Conservation (phyloP, 768 basidiomycete genomes). For the Scleroderma citrinum region DNA sequence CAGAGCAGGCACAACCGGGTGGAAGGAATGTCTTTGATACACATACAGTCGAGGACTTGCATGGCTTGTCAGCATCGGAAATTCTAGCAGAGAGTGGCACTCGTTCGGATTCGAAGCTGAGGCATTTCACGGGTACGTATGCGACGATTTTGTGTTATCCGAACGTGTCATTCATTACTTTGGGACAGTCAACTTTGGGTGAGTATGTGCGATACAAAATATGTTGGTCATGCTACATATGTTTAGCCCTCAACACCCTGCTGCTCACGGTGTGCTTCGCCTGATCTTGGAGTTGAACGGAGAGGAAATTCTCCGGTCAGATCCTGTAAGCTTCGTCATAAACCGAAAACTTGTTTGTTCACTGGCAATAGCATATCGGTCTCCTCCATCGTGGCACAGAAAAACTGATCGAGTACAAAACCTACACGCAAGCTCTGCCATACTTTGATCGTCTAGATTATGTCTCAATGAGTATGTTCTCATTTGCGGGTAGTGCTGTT, state of each 20-base stretch:
- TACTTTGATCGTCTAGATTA: slow-evolving; percentile 99
- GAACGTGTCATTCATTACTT: background rate
- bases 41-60: slow-evolving; percentile 80
- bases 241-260: slow-evolving; percentile 82
- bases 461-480: slow-evolving; percentile 90
- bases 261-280: slow-evolving; percentile 96
- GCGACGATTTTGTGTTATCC: background rate
- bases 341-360: background rate
- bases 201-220: slow-evolving; percentile 12
- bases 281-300: slow-evolving; percentile 97
- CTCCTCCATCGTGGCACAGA: slow-evolving; percentile 96
- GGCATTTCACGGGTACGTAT: slow-evolving; percentile 86
- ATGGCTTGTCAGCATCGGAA: slow-evolving; percentile 71
- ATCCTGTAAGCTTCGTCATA: slow-evolving; percentile 49
- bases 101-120: slow-evolving; percentile 71
- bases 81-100: slow-evolving; percentile 72
- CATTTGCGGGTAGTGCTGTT: background rate
- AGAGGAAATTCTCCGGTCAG: slow-evolving; percentile 86
- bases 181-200: slow-evolving; percentile 85
- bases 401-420: slow-evolving; percentile 99
- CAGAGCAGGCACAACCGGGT: slow-evolving; percentile 21
- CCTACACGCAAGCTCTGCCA: slow-evolving; percentile 92
- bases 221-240: background rate
- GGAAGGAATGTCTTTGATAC: slow-evolving; percentile 54
- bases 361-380: slow-evolving; percentile 70